Evolutionary conservation across 257 asterid genomes (phyloP).

Genomic region (Jacaranda mimosifolia): DNA sequence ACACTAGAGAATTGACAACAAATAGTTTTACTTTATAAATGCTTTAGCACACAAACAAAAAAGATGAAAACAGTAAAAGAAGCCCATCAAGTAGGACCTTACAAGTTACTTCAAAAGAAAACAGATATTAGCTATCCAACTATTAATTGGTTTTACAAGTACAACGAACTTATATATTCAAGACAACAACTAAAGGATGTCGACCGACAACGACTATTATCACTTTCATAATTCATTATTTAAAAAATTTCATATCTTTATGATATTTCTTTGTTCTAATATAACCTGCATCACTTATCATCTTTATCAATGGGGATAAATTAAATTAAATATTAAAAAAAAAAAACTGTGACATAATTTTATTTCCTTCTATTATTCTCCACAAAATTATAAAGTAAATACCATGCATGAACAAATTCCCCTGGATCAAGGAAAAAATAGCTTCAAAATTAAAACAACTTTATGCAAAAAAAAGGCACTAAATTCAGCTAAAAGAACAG

Average conservation of each 20-base stretch:
- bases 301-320: not conserved
- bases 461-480: not conserved
- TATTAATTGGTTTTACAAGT: not conserved
- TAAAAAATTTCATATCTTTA: not conserved
- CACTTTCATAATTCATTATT: not conserved
- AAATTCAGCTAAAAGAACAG: constrained; percentile 9
- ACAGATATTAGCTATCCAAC: not conserved
- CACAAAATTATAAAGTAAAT: not conserved
- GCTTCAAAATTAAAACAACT: not conserved
- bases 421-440: not conserved
- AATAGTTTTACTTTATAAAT: not conserved
- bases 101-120: not conserved
- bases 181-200: constrained; percentile 8
- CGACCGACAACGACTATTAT: not conserved
- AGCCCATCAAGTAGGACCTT: not conserved
- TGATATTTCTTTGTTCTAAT: not conserved
- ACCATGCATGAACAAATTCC: constrained; percentile 8
- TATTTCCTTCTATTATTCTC: not conserved
- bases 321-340: not conserved
- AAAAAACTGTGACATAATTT: too few species aligned
- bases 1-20: not conserved
- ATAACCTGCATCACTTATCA: not conserved
- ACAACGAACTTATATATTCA: not conserved
- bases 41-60: not conserved
- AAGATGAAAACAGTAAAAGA: not conserved